Conservation (phyloP, 176 grass and related monocot species). For the Juncus inflexus region DNA sequence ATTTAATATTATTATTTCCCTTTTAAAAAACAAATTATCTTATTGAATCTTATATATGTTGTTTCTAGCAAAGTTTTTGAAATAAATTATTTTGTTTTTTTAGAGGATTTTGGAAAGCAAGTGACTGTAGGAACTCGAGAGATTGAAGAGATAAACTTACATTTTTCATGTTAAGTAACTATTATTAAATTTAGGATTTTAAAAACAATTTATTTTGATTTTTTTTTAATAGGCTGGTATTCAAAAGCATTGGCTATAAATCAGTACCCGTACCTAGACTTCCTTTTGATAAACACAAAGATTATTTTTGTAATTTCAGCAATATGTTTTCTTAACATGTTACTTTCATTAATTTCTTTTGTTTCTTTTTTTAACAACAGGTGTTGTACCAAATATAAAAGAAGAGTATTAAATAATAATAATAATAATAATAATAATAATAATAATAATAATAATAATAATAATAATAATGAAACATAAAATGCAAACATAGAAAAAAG, state of each 20-base stretch:
- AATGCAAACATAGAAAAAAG: conserved; percentile 46
- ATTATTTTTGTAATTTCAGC: conserved; percentile 32
- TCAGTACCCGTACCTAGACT: conserved; percentile 72
- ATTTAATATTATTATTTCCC: neutral
- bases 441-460: conserved; percentile 11
- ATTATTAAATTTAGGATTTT: neutral
- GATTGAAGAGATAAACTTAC: conserved; percentile 54
- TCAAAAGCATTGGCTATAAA: conserved; percentile 96
- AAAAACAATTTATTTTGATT: conserved; percentile 20
- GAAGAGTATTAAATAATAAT: conserved; percentile 45
- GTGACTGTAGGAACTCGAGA: conserved; percentile 63
- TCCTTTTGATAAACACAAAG: conserved; percentile 68
- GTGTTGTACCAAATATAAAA: conserved; percentile 61
- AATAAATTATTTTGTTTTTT: conserved; percentile 23
- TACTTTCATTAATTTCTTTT: neutral
- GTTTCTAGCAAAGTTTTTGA: neutral
- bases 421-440: neutral
- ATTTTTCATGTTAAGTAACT: neutral
- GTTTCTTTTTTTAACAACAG: conserved; percentile 27
- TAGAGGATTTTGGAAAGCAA: conserved; percentile 66
- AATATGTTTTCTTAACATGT: neutral
- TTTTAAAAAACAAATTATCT: neutral
- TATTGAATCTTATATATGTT: neutral
- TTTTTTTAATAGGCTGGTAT: conserved; percentile 49
- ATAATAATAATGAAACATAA: conserved; percentile 23